Base-by-base conservation (phyloP, 495 filamentous ascomycete genomes). In the Neurospora sp. region DNA sequence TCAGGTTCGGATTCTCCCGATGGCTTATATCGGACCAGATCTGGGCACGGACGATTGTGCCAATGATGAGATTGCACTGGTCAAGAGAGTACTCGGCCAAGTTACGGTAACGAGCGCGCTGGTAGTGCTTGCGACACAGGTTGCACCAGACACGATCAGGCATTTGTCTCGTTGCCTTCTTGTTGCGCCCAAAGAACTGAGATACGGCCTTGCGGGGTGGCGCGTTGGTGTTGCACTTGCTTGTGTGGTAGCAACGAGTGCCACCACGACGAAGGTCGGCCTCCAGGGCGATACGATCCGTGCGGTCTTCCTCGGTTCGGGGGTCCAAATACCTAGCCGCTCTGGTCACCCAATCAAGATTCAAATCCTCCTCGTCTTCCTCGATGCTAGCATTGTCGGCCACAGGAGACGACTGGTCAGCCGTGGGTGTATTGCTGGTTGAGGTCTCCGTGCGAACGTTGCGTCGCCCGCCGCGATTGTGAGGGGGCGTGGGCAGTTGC, bases 181-280 rank as follows among this genome's bases (percentile, higher is more conserved):
- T 97, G 85, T 97, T 97, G 14, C 94, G 88, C n/a, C 94, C 94
- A 77, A 97, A 96, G 73, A 94, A 85, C 75, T 97, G 92, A 0
- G 92, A 94, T 39, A 96, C 89, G 9, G 91, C 86, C 78, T 97
- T 97, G 41, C 94, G 88, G 23, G 83, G 81, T 9, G 81, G 82
- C 14, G 84, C 85, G 16, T 81, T 82, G 1, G 87, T 88, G n/a
- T 84, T 81, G 76, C 89, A 90, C 70, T 83, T 76, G 0, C 70
- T 71, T 48, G 79, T 77, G 72, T 82, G 82, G 79, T 83, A 78
- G 70, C 83, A 84, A 10, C 38, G 41, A 42, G 70, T 48, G 62
- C 71, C 69, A 14, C 41, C 39, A 16, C 72, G 72, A 66, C 72
- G 37, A 38, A 35, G 20, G 18, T 46, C 42, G 4, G 18, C 27